These are phyloP conservation scores for Colletotrichum eremochloae DNA, from an alignment of 2,329 filamentous ascomycete species.

Conservation along the genomic window DNA sequence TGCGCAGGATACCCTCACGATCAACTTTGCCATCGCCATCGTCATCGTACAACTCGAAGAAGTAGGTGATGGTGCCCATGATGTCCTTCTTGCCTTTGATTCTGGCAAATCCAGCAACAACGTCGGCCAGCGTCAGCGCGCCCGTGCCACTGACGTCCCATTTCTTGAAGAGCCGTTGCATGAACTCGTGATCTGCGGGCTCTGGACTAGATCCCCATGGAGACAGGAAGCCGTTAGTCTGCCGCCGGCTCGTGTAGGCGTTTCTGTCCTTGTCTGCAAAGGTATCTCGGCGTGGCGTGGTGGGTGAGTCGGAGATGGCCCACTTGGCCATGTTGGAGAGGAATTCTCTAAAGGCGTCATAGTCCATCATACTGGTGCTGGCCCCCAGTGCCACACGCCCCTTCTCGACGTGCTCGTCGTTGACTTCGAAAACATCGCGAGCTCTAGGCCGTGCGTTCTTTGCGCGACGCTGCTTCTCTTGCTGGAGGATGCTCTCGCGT, in stretches of 20 bases:
- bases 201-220: conserved; percentile 70
- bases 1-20: conserved; percentile 92
- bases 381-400: conserved; percentile 90
- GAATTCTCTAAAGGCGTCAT: conserved; percentile 95
- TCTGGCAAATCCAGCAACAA: conserved; percentile 89
- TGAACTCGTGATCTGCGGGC: conserved; percentile 94
- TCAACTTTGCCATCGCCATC: conserved; percentile 92
- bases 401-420: conserved; percentile 74
- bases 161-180: conserved; percentile 85
- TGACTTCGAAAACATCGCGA: conserved; percentile 50
- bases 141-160: conserved; percentile 87
- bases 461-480: conserved; percentile 76
- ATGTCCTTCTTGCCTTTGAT: conserved; percentile 96
- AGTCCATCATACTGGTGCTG: conserved; percentile 95
- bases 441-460: conserved; percentile 72
- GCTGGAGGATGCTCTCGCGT: conserved; percentile 80
- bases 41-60: conserved; percentile 97
- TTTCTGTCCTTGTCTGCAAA: conserved; percentile 66
- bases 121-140: conserved; percentile 88
- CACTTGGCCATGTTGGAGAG: conserved; percentile 90
- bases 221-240: conserved; percentile 50
- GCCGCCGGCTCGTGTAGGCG: conserved; percentile 51
- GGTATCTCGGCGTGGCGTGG: conserved; percentile 64
- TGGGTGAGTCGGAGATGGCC: conserved; percentile 90
- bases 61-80: conserved; percentile 97